A percentile compares a stretch with the other conserved stretches of the same genome.
Evolutionary conservation across 2,329 filamentous ascomycete species (phyloP).

Genomic region (Claviceps lovelessii): DNA sequence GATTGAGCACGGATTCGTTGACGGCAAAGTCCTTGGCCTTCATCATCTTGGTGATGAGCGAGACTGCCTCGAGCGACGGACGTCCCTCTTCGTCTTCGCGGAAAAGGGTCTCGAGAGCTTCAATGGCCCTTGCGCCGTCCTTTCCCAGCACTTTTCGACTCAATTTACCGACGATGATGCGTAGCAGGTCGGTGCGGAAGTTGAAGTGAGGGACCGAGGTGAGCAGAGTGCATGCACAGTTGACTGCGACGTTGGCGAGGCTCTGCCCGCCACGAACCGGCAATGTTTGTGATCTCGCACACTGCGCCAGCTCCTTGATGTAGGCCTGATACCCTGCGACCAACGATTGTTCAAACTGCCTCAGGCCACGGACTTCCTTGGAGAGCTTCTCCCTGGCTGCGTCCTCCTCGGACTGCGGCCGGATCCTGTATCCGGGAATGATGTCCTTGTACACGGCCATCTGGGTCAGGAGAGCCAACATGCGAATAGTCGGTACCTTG

Average conservation of each 20-base stretch:
- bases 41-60: constrained; percentile 87
- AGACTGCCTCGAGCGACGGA: constrained; percentile 73
- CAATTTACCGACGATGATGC: constrained; percentile 73
- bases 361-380: constrained; percentile 74
- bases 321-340: constrained; percentile 76
- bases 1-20: constrained; percentile 74
- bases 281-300: constrained; percentile 43
- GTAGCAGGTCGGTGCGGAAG: constrained; percentile 75
- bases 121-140: constrained; percentile 63
- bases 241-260: constrained; percentile 63
- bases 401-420: constrained; percentile 63
- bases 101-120: constrained; percentile 71
- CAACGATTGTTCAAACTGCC: constrained; percentile 76
- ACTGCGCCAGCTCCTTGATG: constrained; percentile 56
- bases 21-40: constrained; percentile 70
- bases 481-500: constrained; percentile 59
- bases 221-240: constrained; percentile 71
- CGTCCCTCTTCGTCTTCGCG: constrained; percentile 78
- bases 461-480: constrained; percentile 75
- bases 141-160: constrained; percentile 56
- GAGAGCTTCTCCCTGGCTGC: constrained; percentile 67
- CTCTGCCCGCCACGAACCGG: constrained; percentile 27
- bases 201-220: constrained; percentile 90
- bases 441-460: constrained; percentile 87
- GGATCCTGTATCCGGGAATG: constrained; percentile 91